phyloP scores from a whole-genome alignment of 192 early-diverging fungal genomes.

The Coemansia sp. region DNA sequence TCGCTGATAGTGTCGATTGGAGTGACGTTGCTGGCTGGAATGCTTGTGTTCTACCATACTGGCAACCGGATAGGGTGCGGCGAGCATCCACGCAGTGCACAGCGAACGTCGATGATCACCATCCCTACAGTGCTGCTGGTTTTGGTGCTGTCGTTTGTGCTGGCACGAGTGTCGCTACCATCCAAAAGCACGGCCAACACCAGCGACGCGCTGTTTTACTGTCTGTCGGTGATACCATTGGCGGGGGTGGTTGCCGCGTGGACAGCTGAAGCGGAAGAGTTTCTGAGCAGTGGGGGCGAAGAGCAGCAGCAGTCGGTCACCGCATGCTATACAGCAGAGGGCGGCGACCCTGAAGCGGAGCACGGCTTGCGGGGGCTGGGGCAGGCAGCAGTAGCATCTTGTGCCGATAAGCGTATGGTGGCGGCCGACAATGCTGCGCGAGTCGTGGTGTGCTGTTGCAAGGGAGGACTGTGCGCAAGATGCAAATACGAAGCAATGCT shows the following conservation, averaged over 20 bases:
- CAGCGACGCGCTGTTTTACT: constrained; percentile 51
- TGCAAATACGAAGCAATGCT: constrained; percentile 37
- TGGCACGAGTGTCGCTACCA: constrained; percentile 41
- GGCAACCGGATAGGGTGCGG: background rate
- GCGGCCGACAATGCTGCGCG: background rate
- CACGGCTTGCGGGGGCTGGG: constrained; percentile 5
- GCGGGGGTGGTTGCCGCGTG: constrained; percentile 26
- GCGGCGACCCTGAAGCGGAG: background rate
- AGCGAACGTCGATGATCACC: constrained; percentile 14
- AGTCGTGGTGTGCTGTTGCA: constrained; percentile 3
- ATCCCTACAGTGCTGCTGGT: constrained; percentile 29
- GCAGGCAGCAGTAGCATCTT: background rate
- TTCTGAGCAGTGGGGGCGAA: constrained; percentile 2
- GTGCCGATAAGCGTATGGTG: background rate
- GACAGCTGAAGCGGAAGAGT: constrained; percentile 28
- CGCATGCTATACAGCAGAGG: background rate
- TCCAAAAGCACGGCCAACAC: constrained; percentile 33
- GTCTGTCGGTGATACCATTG: constrained; percentile 37
- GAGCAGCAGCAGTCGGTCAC: background rate
- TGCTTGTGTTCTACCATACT: constrained; percentile 41
- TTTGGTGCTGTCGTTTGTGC: constrained; percentile 33
- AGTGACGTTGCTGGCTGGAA: constrained; percentile 20
- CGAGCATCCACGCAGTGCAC: background rate
- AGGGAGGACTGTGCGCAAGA: constrained; percentile 14
- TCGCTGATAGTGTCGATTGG: constrained; percentile 32